Conservation (phyloP, 352 stramenopile species). For the Globisporangium megalacanthum region DNA sequence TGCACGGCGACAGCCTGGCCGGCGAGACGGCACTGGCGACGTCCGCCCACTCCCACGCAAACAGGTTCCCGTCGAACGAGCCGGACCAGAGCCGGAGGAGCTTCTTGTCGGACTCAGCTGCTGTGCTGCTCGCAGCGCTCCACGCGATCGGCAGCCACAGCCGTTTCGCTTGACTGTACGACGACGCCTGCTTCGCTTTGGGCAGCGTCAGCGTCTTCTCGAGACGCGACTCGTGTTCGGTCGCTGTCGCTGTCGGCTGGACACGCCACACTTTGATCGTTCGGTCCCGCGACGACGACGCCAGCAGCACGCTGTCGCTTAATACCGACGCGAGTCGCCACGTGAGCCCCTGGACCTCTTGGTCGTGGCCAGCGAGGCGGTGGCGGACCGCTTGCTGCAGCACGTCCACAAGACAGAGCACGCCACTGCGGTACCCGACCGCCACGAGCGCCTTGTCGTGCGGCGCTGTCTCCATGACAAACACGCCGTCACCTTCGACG, state of each 20-base stretch:
- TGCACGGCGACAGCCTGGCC: conserved; percentile 16
- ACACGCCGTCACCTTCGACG: conserved; percentile 46
- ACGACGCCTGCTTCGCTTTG: conserved; percentile 58
- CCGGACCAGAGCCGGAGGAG: conserved; percentile 52
- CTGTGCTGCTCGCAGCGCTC: conserved; percentile 16
- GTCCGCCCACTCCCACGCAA: conserved; percentile 49
- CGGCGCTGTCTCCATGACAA: conserved; percentile 46
- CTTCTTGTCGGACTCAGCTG: not conserved
- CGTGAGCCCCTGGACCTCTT: conserved; percentile 58
- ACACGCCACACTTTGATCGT: conserved; percentile 61
- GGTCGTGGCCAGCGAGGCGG: conserved; percentile 56
- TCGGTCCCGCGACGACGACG: conserved; percentile 63
- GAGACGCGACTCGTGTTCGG: conserved; percentile 13
- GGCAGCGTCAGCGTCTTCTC: conserved; percentile 38
- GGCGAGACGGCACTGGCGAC: conserved; percentile 5
- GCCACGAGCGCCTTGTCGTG: conserved; percentile 48
- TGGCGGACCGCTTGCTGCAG: conserved; percentile 24
- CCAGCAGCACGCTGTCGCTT: conserved; percentile 26
- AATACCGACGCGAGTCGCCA: conserved; percentile 21
- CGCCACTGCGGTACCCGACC: conserved; percentile 65
- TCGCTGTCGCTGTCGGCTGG: no score
- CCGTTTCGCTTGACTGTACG: conserved; percentile 57
- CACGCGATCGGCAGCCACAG: conserved; percentile 73
- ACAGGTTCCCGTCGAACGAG: conserved; percentile 61
- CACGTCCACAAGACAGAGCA: conserved; percentile 52